Evolutionary conservation across 768 basidiomycete species (phyloP).

Genomic region (Xerocomellus dryophilus): DNA sequence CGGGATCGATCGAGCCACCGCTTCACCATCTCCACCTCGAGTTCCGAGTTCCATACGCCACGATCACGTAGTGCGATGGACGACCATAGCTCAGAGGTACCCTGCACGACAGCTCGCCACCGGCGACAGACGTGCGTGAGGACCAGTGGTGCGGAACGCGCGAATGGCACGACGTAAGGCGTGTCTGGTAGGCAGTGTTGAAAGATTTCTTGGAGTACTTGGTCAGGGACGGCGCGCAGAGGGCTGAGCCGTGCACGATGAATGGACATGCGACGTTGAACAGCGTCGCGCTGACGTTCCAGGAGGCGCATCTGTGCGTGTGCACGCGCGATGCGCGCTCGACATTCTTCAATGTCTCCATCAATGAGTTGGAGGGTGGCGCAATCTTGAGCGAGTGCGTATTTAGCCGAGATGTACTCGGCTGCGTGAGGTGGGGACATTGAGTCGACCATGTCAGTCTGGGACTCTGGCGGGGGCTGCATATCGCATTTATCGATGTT

Average conservation of each 20-base stretch:
- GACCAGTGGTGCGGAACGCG: slow-evolving; percentile 28
- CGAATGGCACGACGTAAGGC: slow-evolving; percentile 22
- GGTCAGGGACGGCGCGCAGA: slow-evolving; percentile 29
- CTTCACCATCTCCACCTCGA: slow-evolving; percentile 25
- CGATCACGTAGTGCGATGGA: slow-evolving; percentile 26
- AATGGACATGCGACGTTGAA: slow-evolving; percentile 17
- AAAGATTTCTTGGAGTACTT: slow-evolving; percentile 34
- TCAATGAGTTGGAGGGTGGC: slow-evolving; percentile 15
- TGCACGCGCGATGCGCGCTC: slow-evolving; percentile 9
- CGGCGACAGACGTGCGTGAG: slow-evolving; percentile 34
- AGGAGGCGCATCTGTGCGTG: slow-evolving; percentile 18
- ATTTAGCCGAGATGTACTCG: slow-evolving; percentile 19
- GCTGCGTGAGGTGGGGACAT: slow-evolving; percentile 18
- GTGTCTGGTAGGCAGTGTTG: slow-evolving; percentile 24
- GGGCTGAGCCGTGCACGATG: slow-evolving; percentile 30
- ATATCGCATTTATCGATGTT: not conserved
- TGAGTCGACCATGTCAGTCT: slow-evolving; percentile 20
- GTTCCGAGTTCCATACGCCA: slow-evolving; percentile 30
- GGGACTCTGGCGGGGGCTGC: not conserved
- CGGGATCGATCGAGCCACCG: slow-evolving; percentile 22
- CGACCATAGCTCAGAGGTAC: slow-evolving; percentile 34
- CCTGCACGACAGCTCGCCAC: slow-evolving; percentile 29
- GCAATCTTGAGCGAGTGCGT: slow-evolving; percentile 19
- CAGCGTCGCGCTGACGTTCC: slow-evolving; percentile 15
- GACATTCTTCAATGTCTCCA: slow-evolving; percentile 20